phyloP scores from a whole-genome alignment of 129 eudicot genomes.

The Tagetes patula region DNA sequence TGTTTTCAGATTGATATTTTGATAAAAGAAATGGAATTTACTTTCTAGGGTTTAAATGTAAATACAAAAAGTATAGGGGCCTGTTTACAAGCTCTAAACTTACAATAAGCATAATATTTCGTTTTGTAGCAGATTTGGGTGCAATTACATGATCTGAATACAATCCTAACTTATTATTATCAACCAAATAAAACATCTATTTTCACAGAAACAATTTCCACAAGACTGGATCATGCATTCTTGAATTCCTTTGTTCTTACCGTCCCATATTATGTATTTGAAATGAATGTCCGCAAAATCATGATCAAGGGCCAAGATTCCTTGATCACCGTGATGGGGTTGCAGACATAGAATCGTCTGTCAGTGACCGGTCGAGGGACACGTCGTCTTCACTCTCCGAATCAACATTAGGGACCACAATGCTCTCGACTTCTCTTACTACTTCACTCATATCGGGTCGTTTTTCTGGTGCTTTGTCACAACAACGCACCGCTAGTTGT shows the following conservation, averaged over 20 bases:
- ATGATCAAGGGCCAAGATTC: constrained; percentile 3
- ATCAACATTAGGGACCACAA: constrained; percentile 35
- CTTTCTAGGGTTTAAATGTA: not conserved
- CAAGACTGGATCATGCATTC: not conserved
- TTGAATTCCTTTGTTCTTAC: not conserved
- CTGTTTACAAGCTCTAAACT: not conserved
- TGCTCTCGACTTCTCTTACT: constrained; percentile 54
- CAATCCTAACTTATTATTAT: constrained; percentile 18
- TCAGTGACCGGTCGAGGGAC: constrained; percentile 58
- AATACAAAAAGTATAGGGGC: not conserved
- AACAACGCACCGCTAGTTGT: constrained; percentile 62
- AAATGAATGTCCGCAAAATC: not conserved
- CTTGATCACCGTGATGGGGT: constrained; percentile 32
- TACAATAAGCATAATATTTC: not conserved
- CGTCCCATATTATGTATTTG: constrained; percentile 8
- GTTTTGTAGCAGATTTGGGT: not conserved
- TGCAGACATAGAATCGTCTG: constrained; percentile 66
- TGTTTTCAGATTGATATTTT: not conserved
- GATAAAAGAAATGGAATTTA: not conserved
- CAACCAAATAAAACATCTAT: constrained; percentile 12
- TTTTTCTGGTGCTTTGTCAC: constrained; percentile 58
- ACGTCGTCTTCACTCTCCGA: constrained; percentile 60
- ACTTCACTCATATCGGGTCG: constrained; percentile 65
- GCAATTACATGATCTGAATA: not conserved
- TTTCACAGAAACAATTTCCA: not conserved